phyloP scores from a whole-genome alignment of 805 yeast genomes.

The Maudiozyma turicensis region DNA sequence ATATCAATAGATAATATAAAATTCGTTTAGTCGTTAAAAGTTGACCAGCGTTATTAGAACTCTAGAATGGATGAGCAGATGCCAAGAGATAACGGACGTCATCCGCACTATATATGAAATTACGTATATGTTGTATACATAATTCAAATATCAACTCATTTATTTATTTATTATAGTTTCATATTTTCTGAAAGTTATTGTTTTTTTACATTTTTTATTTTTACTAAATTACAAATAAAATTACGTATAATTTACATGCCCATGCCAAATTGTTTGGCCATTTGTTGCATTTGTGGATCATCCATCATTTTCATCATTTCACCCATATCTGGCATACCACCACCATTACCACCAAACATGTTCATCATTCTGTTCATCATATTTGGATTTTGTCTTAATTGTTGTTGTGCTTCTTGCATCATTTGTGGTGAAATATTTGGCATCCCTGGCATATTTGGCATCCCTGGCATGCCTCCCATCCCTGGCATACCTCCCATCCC shows the following conservation, averaged over 20 bases:
- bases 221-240: neutral
- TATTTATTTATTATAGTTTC: no score
- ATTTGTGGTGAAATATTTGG: constrained; percentile 39
- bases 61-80: no score
- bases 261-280: constrained; percentile 42
- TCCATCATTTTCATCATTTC: constrained; percentile 55
- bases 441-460: constrained; percentile 49
- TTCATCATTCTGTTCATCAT: constrained; percentile 66
- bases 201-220: neutral
- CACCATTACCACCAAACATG: constrained; percentile 53
- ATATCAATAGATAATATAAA: no score
- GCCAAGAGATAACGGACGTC: no score
- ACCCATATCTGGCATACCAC: constrained; percentile 62
- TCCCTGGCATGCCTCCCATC: constrained; percentile 55
- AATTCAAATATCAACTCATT: no score
- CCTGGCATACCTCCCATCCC: constrained; percentile 57
- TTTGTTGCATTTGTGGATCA: constrained; percentile 37
- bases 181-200: neutral
- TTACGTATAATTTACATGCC: constrained; percentile 11
- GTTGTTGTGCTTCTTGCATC: constrained; percentile 47
- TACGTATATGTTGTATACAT: no score
- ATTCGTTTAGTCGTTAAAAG: neutral
- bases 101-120: no score
- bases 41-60: no score
- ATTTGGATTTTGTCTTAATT: constrained; percentile 60